These are phyloP conservation scores for Gossypium herbaceum DNA, from an alignment of 345 rosid species.

Conservation along the genomic window DNA sequence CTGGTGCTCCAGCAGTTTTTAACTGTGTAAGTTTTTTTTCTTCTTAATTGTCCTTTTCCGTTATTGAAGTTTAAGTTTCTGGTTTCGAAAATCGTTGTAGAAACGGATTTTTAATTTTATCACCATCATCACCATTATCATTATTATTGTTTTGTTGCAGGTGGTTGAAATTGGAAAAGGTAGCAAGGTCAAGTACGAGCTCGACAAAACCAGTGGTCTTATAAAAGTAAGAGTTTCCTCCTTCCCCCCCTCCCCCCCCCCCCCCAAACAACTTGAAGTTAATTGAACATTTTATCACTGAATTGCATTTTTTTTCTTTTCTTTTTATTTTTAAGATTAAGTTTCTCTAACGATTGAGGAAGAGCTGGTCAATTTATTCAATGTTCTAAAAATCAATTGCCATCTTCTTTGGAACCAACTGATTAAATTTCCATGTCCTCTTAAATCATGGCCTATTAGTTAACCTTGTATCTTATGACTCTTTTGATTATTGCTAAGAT, in stretches of 20 bases:
- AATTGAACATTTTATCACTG: background rate
- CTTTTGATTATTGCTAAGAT: background rate
- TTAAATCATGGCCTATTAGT: background rate
- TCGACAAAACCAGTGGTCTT: conserved; percentile 86
- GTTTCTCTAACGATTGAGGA: background rate
- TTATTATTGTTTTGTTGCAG: conserved; percentile 28
- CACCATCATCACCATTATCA: background rate
- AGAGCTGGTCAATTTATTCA: background rate
- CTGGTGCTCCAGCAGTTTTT: conserved; percentile 80
- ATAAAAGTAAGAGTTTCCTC: conserved; percentile 54
- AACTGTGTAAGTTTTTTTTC: conserved; percentile 62
- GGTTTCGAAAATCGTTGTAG: background rate
- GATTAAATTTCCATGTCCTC: background rate
- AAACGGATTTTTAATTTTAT: background rate
- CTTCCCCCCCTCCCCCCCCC: rapidly evolving
- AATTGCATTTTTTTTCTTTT: background rate
- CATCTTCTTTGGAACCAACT: background rate
- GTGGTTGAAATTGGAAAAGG: conserved; percentile 95
- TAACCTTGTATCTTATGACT: background rate
- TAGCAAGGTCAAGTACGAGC: conserved; percentile 95
- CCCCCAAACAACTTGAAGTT: background rate
- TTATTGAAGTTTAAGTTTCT: background rate
- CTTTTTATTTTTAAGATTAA: too few relatives aligned
- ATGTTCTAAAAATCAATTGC: background rate
- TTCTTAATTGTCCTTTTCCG: background rate